A percentile compares a stretch with the other conserved stretches of the same genome.
Evolutionary conservation across 2,329 filamentous ascomycete genomes (phyloP).

Genomic region (Verticillium nonalfalfae): DNA sequence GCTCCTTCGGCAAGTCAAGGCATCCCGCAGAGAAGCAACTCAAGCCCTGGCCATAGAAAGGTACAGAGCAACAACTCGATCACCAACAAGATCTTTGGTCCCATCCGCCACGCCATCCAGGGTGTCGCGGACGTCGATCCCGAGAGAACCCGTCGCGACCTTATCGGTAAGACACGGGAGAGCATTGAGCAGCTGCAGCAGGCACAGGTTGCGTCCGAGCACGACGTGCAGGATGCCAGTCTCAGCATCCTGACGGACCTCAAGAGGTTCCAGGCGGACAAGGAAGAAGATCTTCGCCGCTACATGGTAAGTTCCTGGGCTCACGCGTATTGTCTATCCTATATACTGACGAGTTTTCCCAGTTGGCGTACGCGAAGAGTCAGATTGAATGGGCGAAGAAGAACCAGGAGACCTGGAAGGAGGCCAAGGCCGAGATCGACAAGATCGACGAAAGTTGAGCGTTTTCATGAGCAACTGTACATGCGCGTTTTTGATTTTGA

Average conservation of each 20-base stretch:
- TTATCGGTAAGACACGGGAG: conserved; percentile 93
- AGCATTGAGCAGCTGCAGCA: conserved; percentile 81
- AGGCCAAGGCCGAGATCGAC: conserved; percentile 77
- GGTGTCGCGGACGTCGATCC: conserved; percentile 96
- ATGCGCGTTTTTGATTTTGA: too few relatives aligned
- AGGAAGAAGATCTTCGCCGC: conserved; percentile 85
- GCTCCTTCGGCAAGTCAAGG: conserved; percentile 70
- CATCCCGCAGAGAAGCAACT: conserved; percentile 45
- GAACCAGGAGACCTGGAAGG: conserved; percentile 87
- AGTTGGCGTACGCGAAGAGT: conserved; percentile 89
- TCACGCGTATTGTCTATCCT: background rate
- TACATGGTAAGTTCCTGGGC: conserved; percentile 73
- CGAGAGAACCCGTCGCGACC: conserved; percentile 83
- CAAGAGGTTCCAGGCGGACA: conserved; percentile 88
- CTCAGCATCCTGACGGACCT: conserved; percentile 82
- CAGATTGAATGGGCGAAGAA: conserved; percentile 94
- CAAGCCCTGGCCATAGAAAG: conserved; percentile 62
- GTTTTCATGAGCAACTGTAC: background rate
- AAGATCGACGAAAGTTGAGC: conserved; percentile 66
- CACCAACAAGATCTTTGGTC: conserved; percentile 88
- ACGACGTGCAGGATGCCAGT: conserved; percentile 91
- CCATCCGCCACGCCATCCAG: conserved; percentile 90
- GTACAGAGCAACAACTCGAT: conserved; percentile 83
- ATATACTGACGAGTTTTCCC: conserved; percentile 15
- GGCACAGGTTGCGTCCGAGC: conserved; percentile 78